Evolutionary conservation across 768 basidiomycete genomes (phyloP), one percentile per base, ranked within the genome.

Genomic region (Phallus indusiatus): DNA sequence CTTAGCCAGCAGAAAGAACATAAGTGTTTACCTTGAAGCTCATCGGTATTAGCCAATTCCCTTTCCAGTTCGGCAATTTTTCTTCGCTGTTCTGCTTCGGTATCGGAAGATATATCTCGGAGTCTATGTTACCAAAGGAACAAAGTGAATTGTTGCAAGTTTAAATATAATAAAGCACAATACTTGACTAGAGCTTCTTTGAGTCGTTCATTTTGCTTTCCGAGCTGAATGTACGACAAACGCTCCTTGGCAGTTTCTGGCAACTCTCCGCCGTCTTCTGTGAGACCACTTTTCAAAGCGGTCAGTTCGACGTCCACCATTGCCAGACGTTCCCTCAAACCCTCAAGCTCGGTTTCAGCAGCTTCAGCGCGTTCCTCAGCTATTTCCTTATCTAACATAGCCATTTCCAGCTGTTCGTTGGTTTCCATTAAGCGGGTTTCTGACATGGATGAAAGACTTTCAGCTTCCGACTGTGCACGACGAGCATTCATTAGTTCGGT

Each of bases 171-270:
- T 7, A 53, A n/a, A 37, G 12, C 0, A 66, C 79, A 10, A 11
- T 47, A 92, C 88, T 85, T 80, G 56, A 95, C 78, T 10, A 98
- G 77, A 12, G 96, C 96, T 67, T 98, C 96, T 71, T 96, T 97
- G 56, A 99, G 73, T 16, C 96, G 75, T 67, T 93, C 92, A 62
- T 98, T 99, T 67, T 98, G 95, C 69, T 91, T 96, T 74, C 97
- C 94, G 0, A 99, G 82, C 67, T 97, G 95, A 77, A 88, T 78
- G 70, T 85, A 83, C 28, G 82, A 82, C 61, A 89, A 65, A 4
- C 86, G 82, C 63, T 78, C 76, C 66, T 84, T 85, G 49, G 49
- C 49, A 12, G 50, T 36, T 18, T 28, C 33, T 16, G 49, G 21
- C 6, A 74, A 73, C 3, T 67, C 67, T 17, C 72, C 68, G 4